These are phyloP conservation scores for Moricandia arvensis DNA, from an alignment of 345 rosid species.

Conservation along the genomic window DNA sequence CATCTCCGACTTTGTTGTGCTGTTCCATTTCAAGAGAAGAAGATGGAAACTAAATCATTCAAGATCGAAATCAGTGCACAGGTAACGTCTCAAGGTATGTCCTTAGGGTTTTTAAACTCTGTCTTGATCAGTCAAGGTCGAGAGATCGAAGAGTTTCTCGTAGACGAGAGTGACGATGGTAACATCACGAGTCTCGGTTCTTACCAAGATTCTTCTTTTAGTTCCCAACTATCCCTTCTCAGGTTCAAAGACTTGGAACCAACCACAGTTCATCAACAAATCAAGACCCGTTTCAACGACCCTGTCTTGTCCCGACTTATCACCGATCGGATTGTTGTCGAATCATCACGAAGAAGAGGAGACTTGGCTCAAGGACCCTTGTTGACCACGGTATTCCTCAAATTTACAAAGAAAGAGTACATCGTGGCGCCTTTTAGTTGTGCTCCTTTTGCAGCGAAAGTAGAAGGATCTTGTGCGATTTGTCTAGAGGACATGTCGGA, in stretches of 20 bases:
- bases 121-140: background rate
- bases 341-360: background rate
- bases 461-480: background rate
- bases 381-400: background rate
- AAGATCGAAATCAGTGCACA: background rate
- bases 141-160: background rate
- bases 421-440: background rate
- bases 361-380: background rate
- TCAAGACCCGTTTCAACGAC: background rate
- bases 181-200: background rate
- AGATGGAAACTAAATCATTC: conserved; percentile 1
- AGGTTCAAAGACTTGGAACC: background rate
- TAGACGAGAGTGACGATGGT: background rate
- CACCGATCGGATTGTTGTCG: background rate
- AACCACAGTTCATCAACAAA: background rate
- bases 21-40: background rate
- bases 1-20: background rate
- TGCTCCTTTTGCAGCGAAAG: background rate
- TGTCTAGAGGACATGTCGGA: background rate
- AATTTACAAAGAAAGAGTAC: background rate
- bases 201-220: background rate
- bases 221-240: background rate
- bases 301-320: background rate
- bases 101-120: background rate
- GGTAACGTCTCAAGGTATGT: background rate